Conservation (phyloP, 2,329 filamentous ascomycete species). For the Hymenotorrendiella dingleyae region DNA sequence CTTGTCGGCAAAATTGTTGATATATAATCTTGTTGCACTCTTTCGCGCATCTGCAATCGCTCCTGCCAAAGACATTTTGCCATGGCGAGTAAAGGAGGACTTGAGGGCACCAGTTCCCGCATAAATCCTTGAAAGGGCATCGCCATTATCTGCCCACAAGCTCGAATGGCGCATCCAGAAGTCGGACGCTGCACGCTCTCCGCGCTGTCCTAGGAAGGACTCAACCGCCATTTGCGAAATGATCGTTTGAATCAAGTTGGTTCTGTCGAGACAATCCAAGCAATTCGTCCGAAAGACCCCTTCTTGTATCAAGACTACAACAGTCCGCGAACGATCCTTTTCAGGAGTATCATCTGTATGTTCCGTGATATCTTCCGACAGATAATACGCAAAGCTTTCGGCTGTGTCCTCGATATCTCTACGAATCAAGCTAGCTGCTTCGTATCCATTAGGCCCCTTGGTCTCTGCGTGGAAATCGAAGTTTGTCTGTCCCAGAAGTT, state of each 20-base stretch:
- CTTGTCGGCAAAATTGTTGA: conserved; percentile 97
- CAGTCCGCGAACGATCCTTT: conserved; percentile 37
- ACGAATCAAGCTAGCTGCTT: conserved; percentile 80
- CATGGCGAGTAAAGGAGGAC: conserved; percentile 86
- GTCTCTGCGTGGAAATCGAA: conserved; percentile 98
- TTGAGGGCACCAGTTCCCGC: conserved; percentile 94
- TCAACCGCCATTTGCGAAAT: conserved; percentile 92
- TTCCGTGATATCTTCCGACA: conserved; percentile 62
- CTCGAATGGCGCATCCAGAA: conserved; percentile 91
- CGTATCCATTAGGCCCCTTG: conserved; percentile 77
- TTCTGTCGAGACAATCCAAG: conserved; percentile 90
- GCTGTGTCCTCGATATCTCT: conserved; percentile 72
- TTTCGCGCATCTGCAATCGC: conserved; percentile 94
- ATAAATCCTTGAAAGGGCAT: conserved; percentile 90
- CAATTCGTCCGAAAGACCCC: conserved; percentile 97
- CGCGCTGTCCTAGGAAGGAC: conserved; percentile 69
- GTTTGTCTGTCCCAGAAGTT: conserved; percentile 73
- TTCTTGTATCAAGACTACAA: conserved; percentile 81
- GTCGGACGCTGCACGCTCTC: conserved; percentile 64
- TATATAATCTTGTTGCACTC: conserved; percentile 87
- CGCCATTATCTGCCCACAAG: conserved; percentile 96
- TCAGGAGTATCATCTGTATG: conserved; percentile 32
- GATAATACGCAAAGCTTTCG: conserved; percentile 86
- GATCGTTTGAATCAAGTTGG: conserved; percentile 92
- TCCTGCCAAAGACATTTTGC: conserved; percentile 92